Evolutionary conservation across 177 flowering plant genomes (phyloP), one percentile per base, ranked within the genome.

Genomic region (Tripterygium wilfordii): DNA sequence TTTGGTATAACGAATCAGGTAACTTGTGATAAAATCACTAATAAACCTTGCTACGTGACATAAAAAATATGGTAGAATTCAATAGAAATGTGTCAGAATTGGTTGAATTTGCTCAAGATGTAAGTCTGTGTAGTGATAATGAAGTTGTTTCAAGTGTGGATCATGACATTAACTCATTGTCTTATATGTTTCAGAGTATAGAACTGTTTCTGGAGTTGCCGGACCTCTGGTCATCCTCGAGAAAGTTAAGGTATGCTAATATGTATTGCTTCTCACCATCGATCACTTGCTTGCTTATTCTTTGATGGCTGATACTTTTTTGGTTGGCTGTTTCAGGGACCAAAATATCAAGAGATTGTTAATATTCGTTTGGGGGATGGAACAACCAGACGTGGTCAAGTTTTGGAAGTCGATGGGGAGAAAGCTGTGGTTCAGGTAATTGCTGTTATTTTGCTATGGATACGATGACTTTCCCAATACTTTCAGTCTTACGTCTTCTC

Each of bases 201-300:
- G 96, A 70, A 94, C 97, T 54, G 97, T 89, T 28, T 86, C 96
- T 53, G 97, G 96, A 42, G 99, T 94, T 69, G 99, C 97, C 27
- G 99, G 99, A 40, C 99, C 99, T 13, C 71, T 94, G 36, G 96
- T 94, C 68, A 94, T 94, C 42, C 84, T 94, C 37, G 99, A 94
- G 8, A 94, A 89, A 78, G 99, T 94, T 25, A 94, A 94, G 96
- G 96, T 94, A 52, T 13, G 9, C 3, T 1, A 40, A 40, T n/a
- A n/a, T 21, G 29, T 32, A 9, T 28, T 21, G 0, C 14, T 1
- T 40, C 22, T 16, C 42, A 14, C 33, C 33, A 6, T 7, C 33
- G 7, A 7, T 7, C 33, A 30, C 12, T 6, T 30, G 33, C 33
- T 12, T 40, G 26, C 7, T 40, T 20, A 20, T 37, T 20, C 4